Base-by-base conservation (phyloP, 331 rosid genomes). In the Rosa hybrid region DNA sequence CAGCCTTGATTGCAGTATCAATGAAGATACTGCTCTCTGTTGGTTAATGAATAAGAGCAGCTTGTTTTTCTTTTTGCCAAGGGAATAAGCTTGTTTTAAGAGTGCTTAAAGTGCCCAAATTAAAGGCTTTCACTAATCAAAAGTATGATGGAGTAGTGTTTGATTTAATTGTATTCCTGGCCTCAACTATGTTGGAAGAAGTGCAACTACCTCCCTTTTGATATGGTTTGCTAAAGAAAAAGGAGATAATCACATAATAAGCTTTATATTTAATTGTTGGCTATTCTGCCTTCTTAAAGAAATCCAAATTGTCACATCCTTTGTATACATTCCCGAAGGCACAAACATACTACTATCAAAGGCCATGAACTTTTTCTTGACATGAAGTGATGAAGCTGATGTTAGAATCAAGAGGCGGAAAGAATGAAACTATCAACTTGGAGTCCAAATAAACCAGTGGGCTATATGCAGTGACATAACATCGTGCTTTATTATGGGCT, bases 1-100 rank as follows among this genome's bases (percentile, higher is more conserved):
- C 12, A 44, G 1, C 57, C 25, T 42, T 16, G 42, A 44, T 75
- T 42, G 54, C 34, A 59, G 27, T 16, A 16, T 75, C 30, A 3
- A 68, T 75, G 27, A 5, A 75, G 17, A 8, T 34, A 17, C 45
- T 65, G 11, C 53, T 2, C 14, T 41, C 1, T 60, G 30, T 60
- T 60, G 14, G 56, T 57, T 65, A 2, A 42, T 44, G 12, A 76
- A 60, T 60, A 76, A 76, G 79, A 25, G 4, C 45, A 72, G 50
- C 62, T 21, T 14, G 1, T 46, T 18, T 17, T 49, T 9, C 25
- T 23, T 18, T 12, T 34, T 3, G 4, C 39, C 4, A 34, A 34
- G 39, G 39, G 39, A 34, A 45, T 45, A 45, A 45, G 49, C 49
- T 45, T 45, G 49, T 34, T 34, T 34, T 3, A 34, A 34, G 11